phyloP scores from a whole-genome alignment of 306 rosid species.

The Rubus idaeus region DNA sequence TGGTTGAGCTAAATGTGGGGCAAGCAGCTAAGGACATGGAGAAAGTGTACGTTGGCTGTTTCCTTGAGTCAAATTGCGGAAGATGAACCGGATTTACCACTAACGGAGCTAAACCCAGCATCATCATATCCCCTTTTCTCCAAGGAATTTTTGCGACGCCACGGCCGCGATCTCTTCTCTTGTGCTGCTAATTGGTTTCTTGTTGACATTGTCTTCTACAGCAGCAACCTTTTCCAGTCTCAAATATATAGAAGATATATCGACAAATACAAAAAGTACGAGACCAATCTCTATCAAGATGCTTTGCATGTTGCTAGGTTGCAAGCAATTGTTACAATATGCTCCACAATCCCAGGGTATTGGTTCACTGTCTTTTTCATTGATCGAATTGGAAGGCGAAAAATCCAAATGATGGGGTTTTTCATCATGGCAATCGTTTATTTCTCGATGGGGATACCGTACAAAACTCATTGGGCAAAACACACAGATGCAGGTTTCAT shows the following conservation, averaged over 20 bases:
- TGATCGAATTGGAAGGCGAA: conserved; percentile 65
- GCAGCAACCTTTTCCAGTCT: conserved; percentile 68
- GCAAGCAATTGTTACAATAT: conserved; percentile 56
- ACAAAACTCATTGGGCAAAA: conserved; percentile 35
- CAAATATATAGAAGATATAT: conserved; percentile 37
- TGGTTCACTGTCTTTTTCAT: conserved; percentile 67
- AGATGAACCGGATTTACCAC: conserved; percentile 20
- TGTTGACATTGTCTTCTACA: conserved; percentile 67
- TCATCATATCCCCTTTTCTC: conserved; percentile 45
- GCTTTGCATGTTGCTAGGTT: conserved; percentile 42
- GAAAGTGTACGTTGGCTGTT: conserved; percentile 57
- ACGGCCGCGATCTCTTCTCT: conserved; percentile 65
- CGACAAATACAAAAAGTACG: accelerated
- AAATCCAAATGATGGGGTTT: conserved; percentile 65
- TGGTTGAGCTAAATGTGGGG: conserved; percentile 60
- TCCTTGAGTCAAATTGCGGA: conserved; percentile 47
- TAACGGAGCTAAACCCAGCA: neutral
- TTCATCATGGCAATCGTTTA: conserved; percentile 53
- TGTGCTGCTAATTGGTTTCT: conserved; percentile 64
- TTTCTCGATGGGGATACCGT: conserved; percentile 56
- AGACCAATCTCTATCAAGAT: conserved; percentile 27
- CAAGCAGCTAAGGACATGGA: conserved; percentile 82
- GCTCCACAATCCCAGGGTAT: conserved; percentile 78
- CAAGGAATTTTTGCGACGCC: conserved; percentile 45
- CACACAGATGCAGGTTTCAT: conserved; percentile 28